These are phyloP conservation scores for Ustilago shanxiensis DNA, from an alignment of 1,284 basidiomycete genomes.

Conservation along the genomic window DNA sequence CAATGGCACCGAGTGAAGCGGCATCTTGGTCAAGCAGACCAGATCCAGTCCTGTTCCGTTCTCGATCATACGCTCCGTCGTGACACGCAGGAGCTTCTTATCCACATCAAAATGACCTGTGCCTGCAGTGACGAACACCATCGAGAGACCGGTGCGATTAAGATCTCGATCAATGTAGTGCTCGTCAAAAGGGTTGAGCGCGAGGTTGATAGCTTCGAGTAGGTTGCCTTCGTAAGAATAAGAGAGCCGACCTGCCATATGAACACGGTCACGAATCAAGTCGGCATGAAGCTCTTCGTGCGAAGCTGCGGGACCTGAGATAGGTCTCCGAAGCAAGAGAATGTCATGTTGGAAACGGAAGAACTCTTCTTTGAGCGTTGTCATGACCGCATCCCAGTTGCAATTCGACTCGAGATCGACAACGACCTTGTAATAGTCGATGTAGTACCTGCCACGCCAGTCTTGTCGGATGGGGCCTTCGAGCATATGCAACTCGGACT, in stretches of 20 bases:
- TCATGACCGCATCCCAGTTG: conserved; percentile 88
- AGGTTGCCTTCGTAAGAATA: conserved; percentile 94
- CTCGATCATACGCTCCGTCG: conserved; percentile 94
- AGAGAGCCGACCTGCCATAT: conserved; percentile 77
- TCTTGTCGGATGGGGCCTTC: conserved; percentile 76
- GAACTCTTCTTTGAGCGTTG: conserved; percentile 81
- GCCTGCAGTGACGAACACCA: conserved; percentile 90
- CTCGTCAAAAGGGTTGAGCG: conserved; percentile 90
- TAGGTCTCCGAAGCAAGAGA: conserved; percentile 58
- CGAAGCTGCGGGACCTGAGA: conserved; percentile 54
- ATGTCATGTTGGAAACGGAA: conserved; percentile 70
- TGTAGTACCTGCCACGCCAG: conserved; percentile 85
- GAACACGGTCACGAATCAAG: conserved; percentile 58
- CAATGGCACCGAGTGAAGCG: conserved; percentile 81
- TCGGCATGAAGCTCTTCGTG: conserved; percentile 58
- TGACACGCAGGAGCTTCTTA: conserved; percentile 88
- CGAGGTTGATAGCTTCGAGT: conserved; percentile 92
- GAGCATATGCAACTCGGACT: conserved; percentile 69
- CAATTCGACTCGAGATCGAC: conserved; percentile 89
- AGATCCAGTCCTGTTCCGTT: conserved; percentile 92
- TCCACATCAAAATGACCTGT: conserved; percentile 94
- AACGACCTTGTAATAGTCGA: conserved; percentile 87
- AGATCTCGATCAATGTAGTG: conserved; percentile 97
- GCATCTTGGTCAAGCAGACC: conserved; percentile 90
- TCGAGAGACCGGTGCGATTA: conserved; percentile 87